A percentile compares a stretch with the other conserved stretches of the same genome.
Evolutionary conservation across 371 early-diverging fungal genomes (phyloP).

Genomic region (Apophysomyces elegans): DNA sequence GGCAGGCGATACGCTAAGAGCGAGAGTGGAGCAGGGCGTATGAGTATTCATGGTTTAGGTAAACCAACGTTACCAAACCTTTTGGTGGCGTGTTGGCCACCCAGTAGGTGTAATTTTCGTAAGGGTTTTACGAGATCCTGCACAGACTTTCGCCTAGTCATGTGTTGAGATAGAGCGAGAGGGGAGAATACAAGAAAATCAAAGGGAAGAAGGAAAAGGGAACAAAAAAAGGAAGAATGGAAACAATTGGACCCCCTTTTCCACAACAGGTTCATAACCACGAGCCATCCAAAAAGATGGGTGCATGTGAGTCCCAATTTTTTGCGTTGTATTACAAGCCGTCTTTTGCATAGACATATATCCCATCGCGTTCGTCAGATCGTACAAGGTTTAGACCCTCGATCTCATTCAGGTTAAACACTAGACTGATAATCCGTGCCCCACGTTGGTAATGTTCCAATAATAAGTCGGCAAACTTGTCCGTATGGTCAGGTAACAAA

Average conservation of each 20-base stretch:
- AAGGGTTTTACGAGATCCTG: conserved; percentile 43
- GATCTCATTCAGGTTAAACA: conserved; percentile 63
- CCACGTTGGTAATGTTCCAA: conserved; percentile 56
- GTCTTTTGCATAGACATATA: conserved; percentile 52
- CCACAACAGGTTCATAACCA: conserved; percentile 14
- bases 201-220: conserved; percentile 18
- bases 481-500: conserved; percentile 62
- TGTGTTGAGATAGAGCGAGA: conserved; percentile 15
- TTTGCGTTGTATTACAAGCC: conserved; percentile 6
- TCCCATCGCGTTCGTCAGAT: conserved; percentile 57
- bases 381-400: conserved; percentile 43
- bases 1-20: not conserved
- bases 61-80: conserved; percentile 17
- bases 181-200: conserved; percentile 15
- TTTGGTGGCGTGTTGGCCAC: conserved; percentile 15
- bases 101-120: conserved; percentile 33
- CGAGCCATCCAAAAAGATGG: conserved; percentile 3
- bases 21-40: not conserved
- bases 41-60: conserved; percentile 2
- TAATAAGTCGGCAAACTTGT: conserved; percentile 57
- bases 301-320: conserved; percentile 12
- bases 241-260: conserved; percentile 17
- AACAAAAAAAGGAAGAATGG: conserved; percentile 17
- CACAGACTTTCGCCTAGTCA: conserved; percentile 41
- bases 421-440: conserved; percentile 58